Evolutionary conservation across 2,329 filamentous ascomycete species (phyloP).

Genomic region (Fonsecaea multimorphosa): DNA sequence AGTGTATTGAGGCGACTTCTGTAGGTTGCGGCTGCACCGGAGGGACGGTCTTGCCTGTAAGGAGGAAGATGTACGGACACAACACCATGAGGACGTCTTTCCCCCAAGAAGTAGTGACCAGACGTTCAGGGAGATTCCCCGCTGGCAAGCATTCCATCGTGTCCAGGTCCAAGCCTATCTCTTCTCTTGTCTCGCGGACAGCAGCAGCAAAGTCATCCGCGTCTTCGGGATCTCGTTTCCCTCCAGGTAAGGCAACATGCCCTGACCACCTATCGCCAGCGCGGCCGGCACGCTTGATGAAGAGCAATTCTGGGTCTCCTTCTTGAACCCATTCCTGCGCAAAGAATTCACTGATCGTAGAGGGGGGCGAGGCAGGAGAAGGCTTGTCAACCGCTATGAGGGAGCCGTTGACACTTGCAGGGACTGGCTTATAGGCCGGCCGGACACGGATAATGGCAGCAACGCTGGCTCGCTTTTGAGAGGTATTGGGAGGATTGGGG

Average conservation of each 20-base stretch:
- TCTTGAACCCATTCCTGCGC: slow-evolving; percentile 68
- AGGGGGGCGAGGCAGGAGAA: slow-evolving; percentile 36
- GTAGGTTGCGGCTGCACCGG: slow-evolving; percentile 68
- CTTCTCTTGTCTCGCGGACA: slow-evolving; percentile 68
- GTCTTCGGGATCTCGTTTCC: slow-evolving; percentile 70
- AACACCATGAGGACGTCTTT: slow-evolving; percentile 71
- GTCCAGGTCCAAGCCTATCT: slow-evolving; percentile 68
- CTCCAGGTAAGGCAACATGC: slow-evolving; percentile 72
- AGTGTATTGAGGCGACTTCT: slow-evolving; percentile 72
- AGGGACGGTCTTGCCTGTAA: slow-evolving; percentile 63
- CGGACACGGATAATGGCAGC: slow-evolving; percentile 69
- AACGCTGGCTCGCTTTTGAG: slow-evolving; percentile 68
- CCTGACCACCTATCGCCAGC: slow-evolving; percentile 72
- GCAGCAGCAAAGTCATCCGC: slow-evolving; percentile 67
- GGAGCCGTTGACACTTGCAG: slow-evolving; percentile 43
- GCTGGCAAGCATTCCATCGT: slow-evolving; percentile 55
- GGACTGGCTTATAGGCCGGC: slow-evolving; percentile 63
- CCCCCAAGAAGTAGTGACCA: slow-evolving; percentile 71
- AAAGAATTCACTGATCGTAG: slow-evolving; percentile 63
- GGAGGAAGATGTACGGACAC: slow-evolving; percentile 70
- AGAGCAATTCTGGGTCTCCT: slow-evolving; percentile 71
- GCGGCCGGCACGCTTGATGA: slow-evolving; percentile 71
- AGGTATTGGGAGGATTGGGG: slow-evolving; percentile 51
- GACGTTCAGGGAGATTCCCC: slow-evolving; percentile 69
- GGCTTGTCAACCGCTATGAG: slow-evolving; percentile 31